Conservation (phyloP, 257 asterid genomes). For the Rhazya stricta region DNA sequence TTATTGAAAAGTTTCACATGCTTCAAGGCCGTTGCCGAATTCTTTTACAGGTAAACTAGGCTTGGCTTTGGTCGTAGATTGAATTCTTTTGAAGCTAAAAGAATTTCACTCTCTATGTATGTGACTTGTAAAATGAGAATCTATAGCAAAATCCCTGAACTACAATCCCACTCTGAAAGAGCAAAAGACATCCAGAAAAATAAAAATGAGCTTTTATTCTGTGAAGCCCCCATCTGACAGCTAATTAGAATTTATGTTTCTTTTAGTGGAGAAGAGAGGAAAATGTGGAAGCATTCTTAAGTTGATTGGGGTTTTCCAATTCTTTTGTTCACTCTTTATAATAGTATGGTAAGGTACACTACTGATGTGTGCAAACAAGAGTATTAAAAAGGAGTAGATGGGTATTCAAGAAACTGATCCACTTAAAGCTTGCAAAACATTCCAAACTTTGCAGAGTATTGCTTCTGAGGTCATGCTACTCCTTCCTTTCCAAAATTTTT, state of each 20-base stretch:
- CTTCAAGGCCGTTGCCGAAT: constrained; percentile 87
- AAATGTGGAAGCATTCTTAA: neutral
- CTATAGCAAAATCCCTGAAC: neutral
- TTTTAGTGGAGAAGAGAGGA: neutral
- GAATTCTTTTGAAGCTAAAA: neutral
- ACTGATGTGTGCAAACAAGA: neutral
- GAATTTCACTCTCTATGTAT: neutral
- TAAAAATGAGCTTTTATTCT: too few species aligned
- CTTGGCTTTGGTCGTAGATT: neutral
- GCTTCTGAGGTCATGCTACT: neutral
- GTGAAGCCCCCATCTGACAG: neutral
- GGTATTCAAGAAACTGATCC: neutral
- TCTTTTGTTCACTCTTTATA: neutral
- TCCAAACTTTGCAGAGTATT: neutral
- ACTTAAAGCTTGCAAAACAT: neutral
- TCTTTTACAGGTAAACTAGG: constrained; percentile 66
- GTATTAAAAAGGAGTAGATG: neutral
- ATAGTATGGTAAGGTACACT: neutral
- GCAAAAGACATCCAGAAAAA: neutral
- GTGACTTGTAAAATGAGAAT: neutral
- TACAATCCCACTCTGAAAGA: neutral
- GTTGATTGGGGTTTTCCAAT: neutral
- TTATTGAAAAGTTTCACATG: constrained; percentile 49
- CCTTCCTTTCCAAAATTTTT: neutral
- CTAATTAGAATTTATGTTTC: too few species aligned